Evolutionary conservation across 257 asterid genomes (phyloP).

Genomic region (Coffea eugenioides): DNA sequence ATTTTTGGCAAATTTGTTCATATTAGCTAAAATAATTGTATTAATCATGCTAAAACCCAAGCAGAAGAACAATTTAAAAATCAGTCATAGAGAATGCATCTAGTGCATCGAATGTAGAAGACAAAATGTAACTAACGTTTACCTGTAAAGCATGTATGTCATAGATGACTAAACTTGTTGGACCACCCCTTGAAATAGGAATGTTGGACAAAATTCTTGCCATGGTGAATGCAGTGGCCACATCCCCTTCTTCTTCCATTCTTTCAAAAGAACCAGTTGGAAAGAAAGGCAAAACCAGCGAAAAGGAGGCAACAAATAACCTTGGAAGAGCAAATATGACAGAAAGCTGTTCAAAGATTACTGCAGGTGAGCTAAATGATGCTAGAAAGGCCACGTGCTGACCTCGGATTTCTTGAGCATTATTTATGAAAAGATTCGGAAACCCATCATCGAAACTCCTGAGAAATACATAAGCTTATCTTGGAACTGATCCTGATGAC

Average conservation of each 20-base stretch:
- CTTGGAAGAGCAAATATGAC: slow-evolving; percentile 93
- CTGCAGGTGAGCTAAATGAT: slow-evolving; percentile 88
- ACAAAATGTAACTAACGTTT: not conserved
- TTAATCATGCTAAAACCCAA: not conserved
- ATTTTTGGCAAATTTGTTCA: too few species aligned
- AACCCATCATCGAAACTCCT: slow-evolving; percentile 96
- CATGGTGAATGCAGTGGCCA: slow-evolving; percentile 95
- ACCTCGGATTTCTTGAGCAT: slow-evolving; percentile 88
- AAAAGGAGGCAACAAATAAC: slow-evolving; percentile 83
- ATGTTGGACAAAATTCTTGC: slow-evolving; percentile 88
- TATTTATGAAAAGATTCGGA: slow-evolving; percentile 87
- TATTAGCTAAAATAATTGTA: not conserved
- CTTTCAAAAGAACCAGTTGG: slow-evolving; percentile 95
- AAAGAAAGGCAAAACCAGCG: slow-evolving; percentile 81
- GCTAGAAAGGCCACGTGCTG: slow-evolving; percentile 89
- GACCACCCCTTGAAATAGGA: slow-evolving; percentile 96
- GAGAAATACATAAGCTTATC: slow-evolving; percentile 19
- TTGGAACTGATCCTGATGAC: not conserved
- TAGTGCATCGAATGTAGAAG: not conserved
- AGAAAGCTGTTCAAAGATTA: slow-evolving; percentile 92
- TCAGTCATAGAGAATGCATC: not conserved
- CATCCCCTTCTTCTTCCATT: slow-evolving; percentile 96
- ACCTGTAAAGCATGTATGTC: slow-evolving; percentile 95
- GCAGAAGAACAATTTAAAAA: not conserved
- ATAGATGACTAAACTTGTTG: slow-evolving; percentile 85